These are phyloP conservation scores for Tylopilus vinaceipallidus DNA, from an alignment of 768 basidiomycete species.

Conservation along the genomic window DNA sequence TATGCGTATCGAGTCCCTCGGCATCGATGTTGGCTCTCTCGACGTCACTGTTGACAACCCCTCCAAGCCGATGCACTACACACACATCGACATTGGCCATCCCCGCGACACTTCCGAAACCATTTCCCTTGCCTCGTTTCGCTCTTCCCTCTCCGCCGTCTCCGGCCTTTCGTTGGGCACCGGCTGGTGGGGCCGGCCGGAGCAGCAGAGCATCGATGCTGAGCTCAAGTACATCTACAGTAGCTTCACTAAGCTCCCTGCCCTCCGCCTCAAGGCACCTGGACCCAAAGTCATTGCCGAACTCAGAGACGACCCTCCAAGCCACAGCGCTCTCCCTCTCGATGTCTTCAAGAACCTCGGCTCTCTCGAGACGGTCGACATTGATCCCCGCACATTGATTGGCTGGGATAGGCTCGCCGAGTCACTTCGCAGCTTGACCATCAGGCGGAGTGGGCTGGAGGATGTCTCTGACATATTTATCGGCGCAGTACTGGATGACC, in stretches of 20 bases:
- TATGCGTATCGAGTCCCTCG: conserved; percentile 80
- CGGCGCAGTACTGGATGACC: conserved; percentile 73
- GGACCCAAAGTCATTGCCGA: conserved; percentile 66
- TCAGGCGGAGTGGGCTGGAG: conserved; percentile 78
- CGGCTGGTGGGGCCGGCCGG: conserved; percentile 68
- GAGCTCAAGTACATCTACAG: conserved; percentile 88
- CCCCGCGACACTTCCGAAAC: conserved; percentile 67
- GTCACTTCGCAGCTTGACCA: conserved; percentile 67
- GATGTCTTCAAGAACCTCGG: conserved; percentile 84
- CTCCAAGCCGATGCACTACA: conserved; percentile 74
- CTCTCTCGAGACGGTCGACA: conserved; percentile 68
- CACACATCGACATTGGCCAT: conserved; percentile 48
- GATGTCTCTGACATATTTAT: conserved; percentile 78
- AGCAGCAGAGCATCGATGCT: conserved; percentile 57
- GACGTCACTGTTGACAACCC: conserved; percentile 74
- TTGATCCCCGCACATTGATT: conserved; percentile 78
- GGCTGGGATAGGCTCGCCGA: conserved; percentile 83
- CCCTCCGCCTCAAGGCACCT: conserved; percentile 65
- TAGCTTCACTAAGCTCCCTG: conserved; percentile 87
- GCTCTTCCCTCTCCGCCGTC: conserved; percentile 73
- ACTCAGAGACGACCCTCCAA: conserved; percentile 64
- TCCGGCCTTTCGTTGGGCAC: conserved; percentile 71
- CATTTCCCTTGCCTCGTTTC: conserved; percentile 69
- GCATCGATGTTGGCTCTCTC: conserved; percentile 73
- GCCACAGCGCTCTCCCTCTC: conserved; percentile 74